Evolutionary conservation across 176 grass and related monocot genomes (phyloP).

Genomic region (Cenchrus fungigraminus): DNA sequence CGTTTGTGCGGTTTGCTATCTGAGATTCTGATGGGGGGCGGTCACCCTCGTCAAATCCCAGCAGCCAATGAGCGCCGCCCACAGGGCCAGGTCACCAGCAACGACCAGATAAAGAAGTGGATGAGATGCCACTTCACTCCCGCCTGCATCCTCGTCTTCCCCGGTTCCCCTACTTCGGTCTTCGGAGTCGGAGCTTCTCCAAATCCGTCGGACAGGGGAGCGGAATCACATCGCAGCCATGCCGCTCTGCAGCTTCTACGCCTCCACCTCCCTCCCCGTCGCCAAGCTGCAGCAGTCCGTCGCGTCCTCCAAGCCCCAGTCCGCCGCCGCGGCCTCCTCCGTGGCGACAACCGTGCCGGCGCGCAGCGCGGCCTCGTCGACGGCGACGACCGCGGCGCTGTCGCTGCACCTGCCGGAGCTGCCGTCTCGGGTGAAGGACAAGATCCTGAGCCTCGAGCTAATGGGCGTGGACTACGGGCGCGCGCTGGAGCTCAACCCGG

Average conservation of each 20-base stretch:
- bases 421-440: constrained; percentile 63
- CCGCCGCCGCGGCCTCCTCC: not conserved
- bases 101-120: constrained; percentile 55
- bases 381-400: not conserved
- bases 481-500: constrained; percentile 57
- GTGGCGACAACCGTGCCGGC: not conserved
- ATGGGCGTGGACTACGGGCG: constrained; percentile 78
- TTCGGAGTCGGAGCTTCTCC: not conserved
- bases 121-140: constrained; percentile 46
- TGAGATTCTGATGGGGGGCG: not conserved
- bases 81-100: constrained; percentile 38
- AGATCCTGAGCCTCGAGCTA: constrained; percentile 71
- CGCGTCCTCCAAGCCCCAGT: constrained; percentile 17
- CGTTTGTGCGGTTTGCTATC: not conserved
- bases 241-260: constrained; percentile 57
- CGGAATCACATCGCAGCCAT: not conserved
- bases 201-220: not conserved
- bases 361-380: not conserved
- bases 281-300: constrained; percentile 39
- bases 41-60: constrained; percentile 40
- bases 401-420: constrained; percentile 54
- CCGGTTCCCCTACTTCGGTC: not conserved
- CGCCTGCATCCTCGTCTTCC: constrained; percentile 25
- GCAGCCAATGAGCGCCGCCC: constrained; percentile 41
- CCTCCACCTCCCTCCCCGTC: constrained; percentile 38